Percentiles rank a stretch among this genome's conserved stretches.
These are phyloP conservation scores for Aspergillus glaucus DNA, from an alignment of 2,329 filamentous ascomycete genomes.

Conservation along the genomic window DNA sequence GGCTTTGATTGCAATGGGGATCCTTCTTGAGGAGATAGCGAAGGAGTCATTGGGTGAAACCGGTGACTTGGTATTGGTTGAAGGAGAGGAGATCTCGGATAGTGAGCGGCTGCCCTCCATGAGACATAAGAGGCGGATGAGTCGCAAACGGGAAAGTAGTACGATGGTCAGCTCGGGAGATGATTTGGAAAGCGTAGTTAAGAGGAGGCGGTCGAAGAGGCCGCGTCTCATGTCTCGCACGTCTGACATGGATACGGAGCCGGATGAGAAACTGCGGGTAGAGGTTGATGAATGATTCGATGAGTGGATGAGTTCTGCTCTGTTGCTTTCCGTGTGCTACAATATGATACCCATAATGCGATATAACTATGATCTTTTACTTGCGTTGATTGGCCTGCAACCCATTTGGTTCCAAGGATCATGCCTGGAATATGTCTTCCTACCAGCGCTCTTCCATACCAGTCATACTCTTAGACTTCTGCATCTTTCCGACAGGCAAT, in stretches of 20 bases:
- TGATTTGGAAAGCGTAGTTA: constrained; percentile 13
- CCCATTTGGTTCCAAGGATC: too few relatives aligned
- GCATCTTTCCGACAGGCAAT: too few relatives aligned
- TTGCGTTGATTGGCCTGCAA: too few relatives aligned
- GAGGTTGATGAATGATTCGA: background rate
- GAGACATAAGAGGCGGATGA: constrained; percentile 1
- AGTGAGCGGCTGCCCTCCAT: constrained; percentile 12
- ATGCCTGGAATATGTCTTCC: too few relatives aligned
- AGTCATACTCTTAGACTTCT: too few relatives aligned
- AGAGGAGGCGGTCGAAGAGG: constrained; percentile 10
- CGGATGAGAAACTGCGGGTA: constrained; percentile 9
- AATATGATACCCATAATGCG: too few relatives aligned
- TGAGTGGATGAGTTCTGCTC: too few relatives aligned
- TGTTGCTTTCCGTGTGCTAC: too few relatives aligned
- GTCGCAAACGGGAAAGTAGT: constrained; percentile 15
- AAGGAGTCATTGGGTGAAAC: constrained; percentile 48
- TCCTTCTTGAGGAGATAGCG: constrained; percentile 55
- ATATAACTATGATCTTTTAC: too few relatives aligned
- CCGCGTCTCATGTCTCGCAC: constrained; percentile 13
- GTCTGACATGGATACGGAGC: constrained; percentile 18
- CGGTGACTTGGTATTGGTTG: constrained; percentile 53
- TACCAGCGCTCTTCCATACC: too few relatives aligned
- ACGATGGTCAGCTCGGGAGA: constrained; percentile 16
- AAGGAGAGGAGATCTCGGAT: constrained; percentile 34
- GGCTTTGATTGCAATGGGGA: constrained; percentile 54